Conservation (phyloP, 306 rosid species). For the Cicer arietinum region DNA sequence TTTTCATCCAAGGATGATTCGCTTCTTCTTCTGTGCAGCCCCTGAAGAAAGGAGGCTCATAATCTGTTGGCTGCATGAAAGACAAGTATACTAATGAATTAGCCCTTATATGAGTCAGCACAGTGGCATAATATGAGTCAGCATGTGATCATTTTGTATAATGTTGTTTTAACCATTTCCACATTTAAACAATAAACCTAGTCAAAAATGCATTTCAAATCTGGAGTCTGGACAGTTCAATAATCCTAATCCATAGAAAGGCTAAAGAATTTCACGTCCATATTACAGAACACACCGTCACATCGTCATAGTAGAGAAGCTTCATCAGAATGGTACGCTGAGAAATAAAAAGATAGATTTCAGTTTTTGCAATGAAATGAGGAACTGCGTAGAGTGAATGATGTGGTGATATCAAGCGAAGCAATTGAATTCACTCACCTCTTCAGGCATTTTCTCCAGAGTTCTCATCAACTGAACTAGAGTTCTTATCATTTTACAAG, state of each 20-base stretch:
- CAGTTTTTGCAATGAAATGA: conserved; percentile 17
- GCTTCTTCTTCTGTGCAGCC: conserved; percentile 82
- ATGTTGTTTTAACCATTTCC: conserved; percentile 34
- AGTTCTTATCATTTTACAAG: conserved; percentile 97
- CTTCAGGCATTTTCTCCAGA: conserved; percentile 96
- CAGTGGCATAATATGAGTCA: conserved; percentile 11
- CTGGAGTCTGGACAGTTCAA: conserved; percentile 14
- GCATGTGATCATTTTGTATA: conserved; percentile 25
- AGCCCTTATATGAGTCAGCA: background rate
- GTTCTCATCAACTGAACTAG: conserved; percentile 97
- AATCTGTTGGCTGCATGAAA: conserved; percentile 83
- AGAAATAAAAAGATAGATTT: conserved; percentile 45
- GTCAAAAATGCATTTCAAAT: conserved; percentile 6
- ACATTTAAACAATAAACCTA: conserved; percentile 28
- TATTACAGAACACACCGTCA: conserved; percentile 65
- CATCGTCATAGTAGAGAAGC: conserved; percentile 84
- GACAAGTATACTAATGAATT: conserved; percentile 21
- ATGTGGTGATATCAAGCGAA: conserved; percentile 27
- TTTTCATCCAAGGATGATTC: conserved; percentile 74
- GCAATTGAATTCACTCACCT: conserved; percentile 56
- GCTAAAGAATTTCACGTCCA: conserved; percentile 8
- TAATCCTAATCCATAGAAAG: conserved; percentile 11
- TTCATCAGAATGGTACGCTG: conserved; percentile 98
- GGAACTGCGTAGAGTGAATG: conserved; percentile 11
- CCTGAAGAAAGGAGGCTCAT: conserved; percentile 97